These are phyloP conservation scores for Nepenthes alata DNA, from an alignment of 179 eudicot species.

Conservation along the genomic window DNA sequence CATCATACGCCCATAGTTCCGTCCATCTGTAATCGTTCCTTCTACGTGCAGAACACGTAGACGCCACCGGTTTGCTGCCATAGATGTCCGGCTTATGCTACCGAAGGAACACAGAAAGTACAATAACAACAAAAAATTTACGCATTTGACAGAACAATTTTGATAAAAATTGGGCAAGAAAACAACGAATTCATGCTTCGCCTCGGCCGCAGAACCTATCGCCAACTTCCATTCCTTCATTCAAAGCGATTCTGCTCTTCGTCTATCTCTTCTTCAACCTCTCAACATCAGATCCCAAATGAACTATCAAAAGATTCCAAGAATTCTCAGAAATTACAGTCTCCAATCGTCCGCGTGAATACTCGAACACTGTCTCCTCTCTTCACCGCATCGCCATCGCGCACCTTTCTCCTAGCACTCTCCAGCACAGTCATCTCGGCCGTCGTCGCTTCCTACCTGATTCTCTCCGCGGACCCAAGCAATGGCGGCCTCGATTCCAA, in stretches of 20 bases:
- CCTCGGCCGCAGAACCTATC: constrained; percentile 14
- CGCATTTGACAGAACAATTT: too few relatives aligned
- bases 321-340: constrained; percentile 8
- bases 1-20: too few relatives aligned
- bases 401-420: constrained; percentile 9
- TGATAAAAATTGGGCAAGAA: too few relatives aligned
- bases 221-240: constrained; percentile 12
- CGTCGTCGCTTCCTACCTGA: constrained; percentile 22
- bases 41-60: too few relatives aligned
- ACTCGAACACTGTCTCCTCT: constrained; percentile 16
- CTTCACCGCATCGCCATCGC: constrained; percentile 9
- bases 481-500: neutral
- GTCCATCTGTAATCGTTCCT: too few relatives aligned
- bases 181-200: constrained; percentile 18
- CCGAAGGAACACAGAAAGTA: too few relatives aligned
- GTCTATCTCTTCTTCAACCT: constrained; percentile 9
- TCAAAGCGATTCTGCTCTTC: constrained; percentile 20
- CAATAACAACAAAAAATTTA: too few relatives aligned
- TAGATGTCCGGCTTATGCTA: too few relatives aligned
- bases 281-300: constrained; percentile 4
- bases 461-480: constrained; percentile 5
- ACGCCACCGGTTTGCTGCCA: too few relatives aligned
- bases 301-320: constrained; percentile 3
- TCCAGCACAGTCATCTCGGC: constrained; percentile 21
- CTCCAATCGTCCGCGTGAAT: constrained; percentile 13